Evolutionary conservation across 495 filamentous ascomycete genomes (phyloP).

Genomic region (Podospora pseudocomata): DNA sequence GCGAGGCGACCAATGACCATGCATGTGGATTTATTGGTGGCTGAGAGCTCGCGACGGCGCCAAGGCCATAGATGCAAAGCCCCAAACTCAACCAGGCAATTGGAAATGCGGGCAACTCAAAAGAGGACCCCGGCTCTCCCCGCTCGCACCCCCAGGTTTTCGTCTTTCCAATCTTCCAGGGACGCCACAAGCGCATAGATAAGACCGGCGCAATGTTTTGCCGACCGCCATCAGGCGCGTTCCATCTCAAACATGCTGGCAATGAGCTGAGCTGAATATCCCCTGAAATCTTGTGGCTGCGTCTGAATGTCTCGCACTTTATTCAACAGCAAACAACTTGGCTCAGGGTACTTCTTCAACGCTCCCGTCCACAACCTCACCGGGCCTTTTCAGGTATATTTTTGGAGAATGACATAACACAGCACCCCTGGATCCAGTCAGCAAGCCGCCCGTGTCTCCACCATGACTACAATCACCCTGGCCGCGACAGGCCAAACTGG

Average conservation of each 20-base stretch:
- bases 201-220: not conserved
- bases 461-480: slow-evolving; percentile 5
- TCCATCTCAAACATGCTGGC: not conserved
- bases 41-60: not conserved
- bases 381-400: not conserved
- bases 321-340: not conserved
- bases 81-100: not conserved
- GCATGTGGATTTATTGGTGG: not conserved
- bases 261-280: not conserved
- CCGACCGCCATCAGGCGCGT: not conserved
- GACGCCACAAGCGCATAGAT: not conserved
- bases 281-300: not conserved
- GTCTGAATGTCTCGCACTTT: not conserved
- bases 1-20: not conserved
- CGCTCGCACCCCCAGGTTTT: not conserved
- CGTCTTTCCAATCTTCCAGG: not conserved
- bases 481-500: slow-evolving; percentile 14
- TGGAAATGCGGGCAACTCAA: not conserved
- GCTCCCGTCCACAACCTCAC: too few species aligned
- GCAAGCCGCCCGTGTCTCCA: not conserved
- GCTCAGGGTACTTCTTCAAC: not conserved
- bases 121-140: not conserved
- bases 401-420: not conserved
- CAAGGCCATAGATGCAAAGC: not conserved
- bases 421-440: not conserved